Evolutionary conservation across 2,329 filamentous ascomycete species (phyloP).

Genomic region (Talaromyces marneffei): DNA sequence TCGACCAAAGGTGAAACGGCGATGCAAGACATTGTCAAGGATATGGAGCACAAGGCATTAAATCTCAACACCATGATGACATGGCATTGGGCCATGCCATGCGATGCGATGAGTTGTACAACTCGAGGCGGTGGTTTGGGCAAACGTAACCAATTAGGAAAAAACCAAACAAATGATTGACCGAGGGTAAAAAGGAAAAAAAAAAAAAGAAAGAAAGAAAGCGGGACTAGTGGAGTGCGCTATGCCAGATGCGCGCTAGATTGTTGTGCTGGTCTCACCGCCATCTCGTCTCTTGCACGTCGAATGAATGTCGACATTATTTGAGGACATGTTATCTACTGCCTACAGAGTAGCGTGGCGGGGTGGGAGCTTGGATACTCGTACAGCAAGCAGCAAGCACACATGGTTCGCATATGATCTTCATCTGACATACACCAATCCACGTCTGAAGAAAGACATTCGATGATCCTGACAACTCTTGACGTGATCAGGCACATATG

Average conservation of each 20-base stretch:
- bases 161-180: slow-evolving; percentile 6
- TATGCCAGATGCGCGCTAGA: neutral
- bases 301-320: neutral
- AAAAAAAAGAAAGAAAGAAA: neutral
- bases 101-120: slow-evolving; percentile 1
- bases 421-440: neutral
- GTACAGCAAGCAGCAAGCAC: neutral
- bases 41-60: too few relatives aligned
- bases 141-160: slow-evolving; percentile 11
- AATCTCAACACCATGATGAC: neutral
- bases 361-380: neutral
- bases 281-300: neutral
- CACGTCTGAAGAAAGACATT: neutral
- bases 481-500: neutral
- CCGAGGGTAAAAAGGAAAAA: neutral
- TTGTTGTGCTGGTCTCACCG: neutral
- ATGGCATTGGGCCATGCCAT: neutral
- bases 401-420: slow-evolving; percentile 3
- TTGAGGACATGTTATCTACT: too few relatives aligned
- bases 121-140: neutral
- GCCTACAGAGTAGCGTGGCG: neutral
- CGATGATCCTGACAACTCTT: neutral
- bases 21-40: neutral
- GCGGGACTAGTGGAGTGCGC: neutral
- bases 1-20: neutral